Evolutionary conservation across 2,329 filamentous ascomycete species (phyloP).

Genomic region (Talaromyces verruculosus): DNA sequence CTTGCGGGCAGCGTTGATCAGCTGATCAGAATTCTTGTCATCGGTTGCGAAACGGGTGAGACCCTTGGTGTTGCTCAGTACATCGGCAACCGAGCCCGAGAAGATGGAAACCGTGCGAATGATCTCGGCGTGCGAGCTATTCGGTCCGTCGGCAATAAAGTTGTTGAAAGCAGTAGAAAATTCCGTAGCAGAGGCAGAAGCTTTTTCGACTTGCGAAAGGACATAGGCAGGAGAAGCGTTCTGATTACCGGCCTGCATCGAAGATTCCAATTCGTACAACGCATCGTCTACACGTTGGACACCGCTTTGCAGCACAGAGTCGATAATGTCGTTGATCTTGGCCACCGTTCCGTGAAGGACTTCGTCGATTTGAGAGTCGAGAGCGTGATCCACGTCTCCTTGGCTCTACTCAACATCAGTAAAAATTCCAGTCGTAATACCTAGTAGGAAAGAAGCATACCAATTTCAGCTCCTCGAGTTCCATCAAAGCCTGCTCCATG

Average conservation of each 20-base stretch:
- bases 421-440: too few species aligned
- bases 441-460: constrained; percentile 35
- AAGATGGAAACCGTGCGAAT: constrained; percentile 92
- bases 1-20: constrained; percentile 78
- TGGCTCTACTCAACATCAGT: constrained; percentile 52
- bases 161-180: constrained; percentile 98
- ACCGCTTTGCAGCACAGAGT: constrained; percentile 90
- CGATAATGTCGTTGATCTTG: constrained; percentile 97
- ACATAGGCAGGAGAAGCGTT: constrained; percentile 94
- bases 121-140: constrained; percentile 82
- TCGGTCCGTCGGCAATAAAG: constrained; percentile 94
- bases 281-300: constrained; percentile 94
- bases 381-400: constrained; percentile 72
- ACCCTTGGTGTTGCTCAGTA: constrained; percentile 95
- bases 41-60: constrained; percentile 89
- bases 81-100: constrained; percentile 85
- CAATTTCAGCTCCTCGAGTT: constrained; percentile 80
- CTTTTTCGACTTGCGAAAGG: constrained; percentile 95
- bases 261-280: constrained; percentile 93
- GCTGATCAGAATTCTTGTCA: constrained; percentile 86
- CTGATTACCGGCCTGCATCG: constrained; percentile 98
- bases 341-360: constrained; percentile 81
- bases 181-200: constrained; percentile 88
- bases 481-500: constrained; percentile 93
- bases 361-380: constrained; percentile 88